Conservation (phyloP, 169 alveolate genomes). For the Plasmodium malariae region DNA sequence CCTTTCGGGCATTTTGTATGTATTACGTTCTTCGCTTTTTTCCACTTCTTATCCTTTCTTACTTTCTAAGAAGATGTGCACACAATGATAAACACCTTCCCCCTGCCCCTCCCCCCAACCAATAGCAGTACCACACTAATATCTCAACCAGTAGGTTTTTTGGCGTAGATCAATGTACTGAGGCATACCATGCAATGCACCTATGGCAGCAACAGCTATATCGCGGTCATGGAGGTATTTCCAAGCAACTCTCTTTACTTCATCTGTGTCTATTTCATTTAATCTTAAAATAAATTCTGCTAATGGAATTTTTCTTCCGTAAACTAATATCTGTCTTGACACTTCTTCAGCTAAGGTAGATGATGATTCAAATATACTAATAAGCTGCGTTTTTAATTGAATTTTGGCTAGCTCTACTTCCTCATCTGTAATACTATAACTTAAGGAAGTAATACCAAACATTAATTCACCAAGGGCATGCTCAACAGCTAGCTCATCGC, state of each 20-base stretch:
- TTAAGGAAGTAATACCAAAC: constrained; percentile 88
- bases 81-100: too few species aligned
- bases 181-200: constrained; percentile 88
- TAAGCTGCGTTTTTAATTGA: constrained; percentile 85
- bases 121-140: too few species aligned
- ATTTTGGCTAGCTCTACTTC: constrained; percentile 88
- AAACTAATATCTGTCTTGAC: constrained; percentile 88
- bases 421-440: constrained; percentile 88
- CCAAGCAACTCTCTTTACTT: constrained; percentile 90
- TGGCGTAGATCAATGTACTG: constrained; percentile 84
- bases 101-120: too few species aligned
- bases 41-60: too few species aligned
- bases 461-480: constrained; percentile 89
- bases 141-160: constrained; percentile 87
- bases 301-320: constrained; percentile 87
- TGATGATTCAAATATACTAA: constrained; percentile 86
- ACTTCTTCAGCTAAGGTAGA: constrained; percentile 90
- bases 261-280: constrained; percentile 89
- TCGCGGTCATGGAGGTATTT: constrained; percentile 88
- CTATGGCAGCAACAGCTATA: constrained; percentile 87
- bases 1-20: too few species aligned
- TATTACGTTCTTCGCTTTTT: too few species aligned
- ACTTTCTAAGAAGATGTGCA: too few species aligned
- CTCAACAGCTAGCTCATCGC: constrained; percentile 90
- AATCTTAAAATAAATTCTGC: constrained; percentile 88